Evolutionary conservation across 345 rosid genomes (phyloP).

Genomic region (Cardamine chenopodiifolia): DNA sequence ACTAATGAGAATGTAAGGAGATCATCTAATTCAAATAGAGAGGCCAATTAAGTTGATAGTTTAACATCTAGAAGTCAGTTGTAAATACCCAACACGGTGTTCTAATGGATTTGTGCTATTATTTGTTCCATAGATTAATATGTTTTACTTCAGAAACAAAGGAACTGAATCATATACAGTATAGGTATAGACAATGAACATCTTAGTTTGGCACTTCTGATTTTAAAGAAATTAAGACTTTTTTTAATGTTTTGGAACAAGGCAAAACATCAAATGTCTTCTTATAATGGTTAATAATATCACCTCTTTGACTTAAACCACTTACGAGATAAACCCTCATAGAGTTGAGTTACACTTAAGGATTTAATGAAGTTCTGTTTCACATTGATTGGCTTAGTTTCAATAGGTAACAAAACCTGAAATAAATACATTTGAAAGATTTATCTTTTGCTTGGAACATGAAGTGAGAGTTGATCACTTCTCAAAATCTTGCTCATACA

Average conservation of each 20-base stretch:
- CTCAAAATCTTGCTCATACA: neutral
- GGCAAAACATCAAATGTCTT: no score
- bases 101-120: neutral
- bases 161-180: neutral
- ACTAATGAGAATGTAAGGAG: neutral
- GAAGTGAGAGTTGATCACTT: neutral
- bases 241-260: no score
- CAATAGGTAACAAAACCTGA: neutral
- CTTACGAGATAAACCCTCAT: no score
- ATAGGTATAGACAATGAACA: no score
- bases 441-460: neutral
- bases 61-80: slow-evolving; percentile 6
- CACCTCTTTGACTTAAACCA: no score
- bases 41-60: neutral
- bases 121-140: neutral
- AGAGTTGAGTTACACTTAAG: no score
- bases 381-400: neutral
- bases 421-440: neutral
- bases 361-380: no score
- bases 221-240: no score
- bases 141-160: neutral
- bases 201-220: no score
- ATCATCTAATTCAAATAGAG: neutral
- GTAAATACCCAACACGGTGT: neutral
- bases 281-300: no score